phyloP scores from a whole-genome alignment of 129 eudicot species.

The Logfia minima region DNA sequence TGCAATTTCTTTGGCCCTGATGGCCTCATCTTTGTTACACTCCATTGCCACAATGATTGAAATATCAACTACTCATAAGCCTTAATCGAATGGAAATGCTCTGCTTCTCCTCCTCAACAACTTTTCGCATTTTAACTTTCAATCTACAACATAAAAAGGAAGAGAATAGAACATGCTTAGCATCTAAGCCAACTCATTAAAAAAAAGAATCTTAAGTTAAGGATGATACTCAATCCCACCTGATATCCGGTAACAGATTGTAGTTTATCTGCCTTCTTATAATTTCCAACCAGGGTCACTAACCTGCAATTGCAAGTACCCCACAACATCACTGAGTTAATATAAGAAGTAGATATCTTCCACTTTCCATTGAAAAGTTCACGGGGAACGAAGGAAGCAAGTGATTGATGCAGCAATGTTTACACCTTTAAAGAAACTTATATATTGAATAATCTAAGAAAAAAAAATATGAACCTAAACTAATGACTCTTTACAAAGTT shows the following conservation, averaged over 20 bases:
- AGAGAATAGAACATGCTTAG: neutral
- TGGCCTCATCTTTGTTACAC: slow-evolving; percentile 84
- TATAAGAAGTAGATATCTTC: neutral
- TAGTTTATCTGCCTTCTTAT: neutral
- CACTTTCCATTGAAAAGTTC: neutral
- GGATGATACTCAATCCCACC: slow-evolving; percentile 1
- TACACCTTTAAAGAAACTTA: neutral
- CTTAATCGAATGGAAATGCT: neutral
- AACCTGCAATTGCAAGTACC: slow-evolving; percentile 1
- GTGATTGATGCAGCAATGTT: neutral
- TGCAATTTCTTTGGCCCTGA: slow-evolving; percentile 64
- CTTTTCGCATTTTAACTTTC: slow-evolving; percentile 9
- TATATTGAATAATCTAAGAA: too few relatives aligned
- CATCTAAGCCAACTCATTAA: neutral
- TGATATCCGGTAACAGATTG: neutral
- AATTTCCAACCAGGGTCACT: slow-evolving; percentile 1
- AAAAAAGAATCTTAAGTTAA: neutral
- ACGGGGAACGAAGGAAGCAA: neutral
- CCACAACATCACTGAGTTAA: neutral
- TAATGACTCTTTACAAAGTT: neutral
- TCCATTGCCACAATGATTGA: slow-evolving; percentile 50
- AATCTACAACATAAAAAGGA: slow-evolving; percentile 19
- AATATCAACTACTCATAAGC: slow-evolving; percentile 21
- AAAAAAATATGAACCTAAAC: too few relatives aligned
- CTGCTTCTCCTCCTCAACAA: slow-evolving; percentile 10